Percentiles rank a stretch among this genome's conserved stretches.
phyloP scores from a whole-genome alignment of 73 alveolate species.

The Tetrahymena borealis region DNA sequence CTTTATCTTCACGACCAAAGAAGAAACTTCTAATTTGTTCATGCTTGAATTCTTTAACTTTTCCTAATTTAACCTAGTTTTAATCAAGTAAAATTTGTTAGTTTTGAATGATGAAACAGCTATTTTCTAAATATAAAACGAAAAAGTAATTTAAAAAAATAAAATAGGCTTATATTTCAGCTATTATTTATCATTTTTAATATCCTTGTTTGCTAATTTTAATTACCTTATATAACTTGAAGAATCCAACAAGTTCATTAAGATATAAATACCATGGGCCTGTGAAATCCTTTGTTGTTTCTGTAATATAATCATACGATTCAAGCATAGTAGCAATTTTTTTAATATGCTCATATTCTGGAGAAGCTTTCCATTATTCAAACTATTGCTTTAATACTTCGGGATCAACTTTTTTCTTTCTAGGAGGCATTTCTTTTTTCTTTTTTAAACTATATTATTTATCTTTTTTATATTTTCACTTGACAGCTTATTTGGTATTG shows the following conservation, averaged over 20 bases:
- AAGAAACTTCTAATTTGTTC: slow-evolving; percentile 34
- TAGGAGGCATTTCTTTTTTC: not conserved
- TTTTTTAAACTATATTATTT: not conserved
- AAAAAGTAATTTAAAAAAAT: not conserved
- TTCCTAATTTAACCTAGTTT: not conserved
- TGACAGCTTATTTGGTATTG: not conserved
- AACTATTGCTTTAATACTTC: not conserved
- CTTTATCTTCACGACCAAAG: slow-evolving; percentile 36
- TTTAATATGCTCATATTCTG: not conserved
- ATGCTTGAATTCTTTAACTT: slow-evolving; percentile 20
- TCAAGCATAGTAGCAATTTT: not conserved
- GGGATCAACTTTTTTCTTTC: not conserved
- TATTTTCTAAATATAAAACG: not conserved
- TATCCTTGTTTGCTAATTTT: too few relatives aligned
- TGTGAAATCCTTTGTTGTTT: not conserved
- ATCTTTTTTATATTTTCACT: not conserved
- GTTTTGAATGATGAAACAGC: not conserved
- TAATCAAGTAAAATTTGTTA: not conserved
- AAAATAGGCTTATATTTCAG: not conserved
- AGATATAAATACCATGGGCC: not conserved
- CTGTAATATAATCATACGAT: not conserved
- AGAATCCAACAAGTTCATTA: not conserved
- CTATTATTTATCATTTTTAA: too few relatives aligned
- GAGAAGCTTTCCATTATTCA: not conserved
- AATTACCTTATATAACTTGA: not conserved